phyloP scores from a whole-genome alignment of 1,284 basidiomycete genomes.

The Paramarasmius palmivorus region DNA sequence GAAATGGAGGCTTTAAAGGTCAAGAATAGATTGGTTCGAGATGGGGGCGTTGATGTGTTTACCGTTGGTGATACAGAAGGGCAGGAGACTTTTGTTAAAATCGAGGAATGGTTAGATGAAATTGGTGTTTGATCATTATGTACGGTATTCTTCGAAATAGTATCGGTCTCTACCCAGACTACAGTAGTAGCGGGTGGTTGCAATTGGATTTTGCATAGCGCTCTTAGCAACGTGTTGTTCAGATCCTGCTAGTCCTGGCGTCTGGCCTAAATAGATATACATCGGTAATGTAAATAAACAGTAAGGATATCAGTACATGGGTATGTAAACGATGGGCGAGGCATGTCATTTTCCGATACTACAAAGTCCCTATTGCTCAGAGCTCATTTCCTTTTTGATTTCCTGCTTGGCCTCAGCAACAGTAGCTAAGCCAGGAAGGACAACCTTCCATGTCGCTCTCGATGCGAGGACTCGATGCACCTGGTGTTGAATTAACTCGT shows the following conservation, averaged over 20 bases:
- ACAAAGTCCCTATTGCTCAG: neutral
- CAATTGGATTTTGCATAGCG: too few species aligned
- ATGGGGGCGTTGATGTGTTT: constrained; percentile 36
- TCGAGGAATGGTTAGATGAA: constrained; percentile 46
- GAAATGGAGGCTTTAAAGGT: constrained; percentile 33
- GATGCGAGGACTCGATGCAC: constrained; percentile 58
- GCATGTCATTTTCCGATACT: neutral
- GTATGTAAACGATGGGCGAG: neutral
- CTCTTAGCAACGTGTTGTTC: too few species aligned
- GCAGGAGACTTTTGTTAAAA: constrained; percentile 29
- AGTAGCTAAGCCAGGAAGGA: constrained; percentile 62
- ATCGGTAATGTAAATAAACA: neutral
- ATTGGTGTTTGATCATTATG: constrained; percentile 38
- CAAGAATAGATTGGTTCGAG: constrained; percentile 37
- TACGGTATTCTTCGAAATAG: too few species aligned
- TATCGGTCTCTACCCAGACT: too few species aligned
- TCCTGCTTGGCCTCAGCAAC: constrained; percentile 43
- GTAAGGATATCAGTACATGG: constrained; percentile 1
- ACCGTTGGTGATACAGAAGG: constrained; percentile 33
- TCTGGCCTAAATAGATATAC: neutral
- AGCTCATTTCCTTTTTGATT: constrained; percentile 13
- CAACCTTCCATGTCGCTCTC: constrained; percentile 68
- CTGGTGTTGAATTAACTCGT: constrained; percentile 79
- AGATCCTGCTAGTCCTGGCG: too few species aligned
- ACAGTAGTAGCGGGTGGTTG: too few species aligned